Evolutionary conservation across 441 rosid species (phyloP).

Genomic region (Oxalis stricta): DNA sequence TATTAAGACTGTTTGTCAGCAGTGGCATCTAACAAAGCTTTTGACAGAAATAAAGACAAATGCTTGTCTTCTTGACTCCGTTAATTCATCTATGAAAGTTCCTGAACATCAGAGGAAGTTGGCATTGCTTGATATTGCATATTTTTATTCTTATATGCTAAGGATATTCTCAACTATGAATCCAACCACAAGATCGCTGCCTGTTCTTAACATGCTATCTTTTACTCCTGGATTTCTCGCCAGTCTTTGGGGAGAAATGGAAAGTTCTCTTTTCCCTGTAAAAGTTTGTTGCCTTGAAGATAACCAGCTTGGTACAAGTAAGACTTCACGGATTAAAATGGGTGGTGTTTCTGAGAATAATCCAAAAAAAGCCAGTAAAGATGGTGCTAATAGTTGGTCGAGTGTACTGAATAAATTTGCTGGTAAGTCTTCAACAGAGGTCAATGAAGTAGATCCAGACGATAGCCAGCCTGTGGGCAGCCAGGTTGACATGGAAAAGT

Average conservation of each 20-base stretch:
- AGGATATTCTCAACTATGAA: slow-evolving; percentile 58
- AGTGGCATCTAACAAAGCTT: slow-evolving; percentile 83
- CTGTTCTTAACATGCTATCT: slow-evolving; percentile 84
- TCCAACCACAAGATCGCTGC: slow-evolving; percentile 56
- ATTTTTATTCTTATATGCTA: slow-evolving; percentile 77
- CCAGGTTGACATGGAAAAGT: slow-evolving; percentile 33
- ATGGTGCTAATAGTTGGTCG: slow-evolving; percentile 57
- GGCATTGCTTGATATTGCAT: slow-evolving; percentile 57
- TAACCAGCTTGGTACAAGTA: slow-evolving; percentile 13
- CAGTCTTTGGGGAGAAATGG: slow-evolving; percentile 57
- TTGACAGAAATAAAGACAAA: slow-evolving; percentile 36
- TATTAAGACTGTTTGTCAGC: slow-evolving; percentile 71
- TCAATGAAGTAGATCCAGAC: slow-evolving; percentile 19
- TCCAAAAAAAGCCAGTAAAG: slow-evolving; percentile 38
- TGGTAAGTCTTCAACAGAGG: slow-evolving; percentile 49
- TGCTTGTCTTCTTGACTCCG: slow-evolving; percentile 18
- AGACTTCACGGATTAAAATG: slow-evolving; percentile 25
- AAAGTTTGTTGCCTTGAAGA: slow-evolving; percentile 12
- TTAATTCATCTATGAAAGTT: slow-evolving; percentile 14
- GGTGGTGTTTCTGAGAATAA: slow-evolving; percentile 30
- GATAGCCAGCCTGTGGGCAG: slow-evolving; percentile 24
- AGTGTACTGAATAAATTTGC: slow-evolving; percentile 60
- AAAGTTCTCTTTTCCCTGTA: slow-evolving; percentile 36
- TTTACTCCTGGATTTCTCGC: slow-evolving; percentile 79
- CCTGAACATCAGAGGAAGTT: slow-evolving; percentile 25